Conservation (phyloP, 306 rosid genomes). For the Mucuna pruriens region DNA sequence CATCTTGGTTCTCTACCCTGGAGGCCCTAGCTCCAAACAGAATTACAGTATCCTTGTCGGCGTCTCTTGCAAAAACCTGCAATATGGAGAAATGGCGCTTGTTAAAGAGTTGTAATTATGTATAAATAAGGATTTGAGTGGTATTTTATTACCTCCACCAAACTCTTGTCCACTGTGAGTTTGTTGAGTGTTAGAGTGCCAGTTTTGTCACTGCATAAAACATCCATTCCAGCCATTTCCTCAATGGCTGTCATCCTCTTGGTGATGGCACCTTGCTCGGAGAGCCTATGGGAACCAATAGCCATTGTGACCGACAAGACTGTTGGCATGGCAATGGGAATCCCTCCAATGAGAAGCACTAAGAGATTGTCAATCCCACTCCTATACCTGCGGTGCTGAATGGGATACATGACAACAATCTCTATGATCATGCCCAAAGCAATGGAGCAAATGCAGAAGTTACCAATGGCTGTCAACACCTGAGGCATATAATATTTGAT, state of each 20-base stretch:
- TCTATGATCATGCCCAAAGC: conserved; percentile 77
- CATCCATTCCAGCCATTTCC: conserved; percentile 98
- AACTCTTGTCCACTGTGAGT: conserved; percentile 78
- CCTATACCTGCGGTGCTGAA: conserved; percentile 74
- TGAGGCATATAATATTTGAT: no score
- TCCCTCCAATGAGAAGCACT: conserved; percentile 95
- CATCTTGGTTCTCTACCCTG: conserved; percentile 90
- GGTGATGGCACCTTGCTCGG: conserved; percentile 92
- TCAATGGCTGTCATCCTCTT: conserved; percentile 98
- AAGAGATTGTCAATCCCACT: conserved; percentile 83
- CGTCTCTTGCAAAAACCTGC: conserved; percentile 67
- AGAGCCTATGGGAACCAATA: conserved; percentile 85
- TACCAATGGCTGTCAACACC: conserved; percentile 92
- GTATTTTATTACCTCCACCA: conserved; percentile 61
- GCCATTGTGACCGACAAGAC: conserved; percentile 98
- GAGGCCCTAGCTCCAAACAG: conserved; percentile 89
- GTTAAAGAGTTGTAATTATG: background rate
- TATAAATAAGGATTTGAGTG: background rate
- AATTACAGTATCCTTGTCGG: conserved; percentile 61
- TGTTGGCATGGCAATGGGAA: conserved; percentile 96
- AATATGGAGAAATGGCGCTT: background rate
- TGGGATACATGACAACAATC: conserved; percentile 82
- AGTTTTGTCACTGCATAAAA: conserved; percentile 88
- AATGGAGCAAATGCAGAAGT: conserved; percentile 91
- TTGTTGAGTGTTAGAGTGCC: conserved; percentile 91